Conservation (phyloP, 1,284 basidiomycete species). For the Phenoliferia sp. region DNA sequence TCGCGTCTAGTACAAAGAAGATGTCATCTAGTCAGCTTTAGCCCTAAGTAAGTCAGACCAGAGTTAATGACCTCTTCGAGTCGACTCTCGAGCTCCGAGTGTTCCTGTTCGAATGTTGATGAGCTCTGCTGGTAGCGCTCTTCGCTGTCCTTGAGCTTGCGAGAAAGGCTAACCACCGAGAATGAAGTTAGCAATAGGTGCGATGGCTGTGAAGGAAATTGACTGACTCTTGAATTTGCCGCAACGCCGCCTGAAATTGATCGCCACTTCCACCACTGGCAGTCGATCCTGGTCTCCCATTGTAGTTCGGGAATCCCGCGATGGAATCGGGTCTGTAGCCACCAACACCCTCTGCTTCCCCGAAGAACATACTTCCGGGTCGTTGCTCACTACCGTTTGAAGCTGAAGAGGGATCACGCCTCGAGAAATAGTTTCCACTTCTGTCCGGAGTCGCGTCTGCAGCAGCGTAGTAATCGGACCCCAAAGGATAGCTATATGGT, state of each 20-base stretch:
- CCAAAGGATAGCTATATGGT: too few species aligned
- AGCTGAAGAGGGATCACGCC: slow-evolving; percentile 6
- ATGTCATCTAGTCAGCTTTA: background rate
- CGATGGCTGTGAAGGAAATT: too few species aligned
- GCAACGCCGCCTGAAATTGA: slow-evolving; percentile 19
- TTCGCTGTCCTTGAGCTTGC: slow-evolving; percentile 27
- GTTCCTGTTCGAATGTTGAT: slow-evolving; percentile 22
- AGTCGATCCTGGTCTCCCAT: background rate
- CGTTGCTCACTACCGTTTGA: slow-evolving; percentile 11
- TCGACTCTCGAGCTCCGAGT: slow-evolving; percentile 23
- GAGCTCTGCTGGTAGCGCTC: slow-evolving; percentile 17
- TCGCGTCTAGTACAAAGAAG: slow-evolving; percentile 14
- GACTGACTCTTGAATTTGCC: slow-evolving; percentile 21
- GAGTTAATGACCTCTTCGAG: slow-evolving; percentile 28
- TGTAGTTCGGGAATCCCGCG: background rate
- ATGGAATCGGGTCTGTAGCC: slow-evolving; percentile 3
- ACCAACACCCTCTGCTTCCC: slow-evolving; percentile 2
- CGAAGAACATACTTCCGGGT: slow-evolving; percentile 12
- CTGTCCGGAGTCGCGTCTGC: background rate
- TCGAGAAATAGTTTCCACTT: slow-evolving; percentile 1
- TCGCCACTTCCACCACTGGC: background rate
- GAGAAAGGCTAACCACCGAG: slow-evolving; percentile 6
- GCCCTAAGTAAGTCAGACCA: too few species aligned
- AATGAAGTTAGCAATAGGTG: background rate
- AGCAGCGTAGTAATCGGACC: too few species aligned